phyloP scores from a whole-genome alignment of 176 grass and related monocot species.

The Tillandsia leiboldiana region DNA sequence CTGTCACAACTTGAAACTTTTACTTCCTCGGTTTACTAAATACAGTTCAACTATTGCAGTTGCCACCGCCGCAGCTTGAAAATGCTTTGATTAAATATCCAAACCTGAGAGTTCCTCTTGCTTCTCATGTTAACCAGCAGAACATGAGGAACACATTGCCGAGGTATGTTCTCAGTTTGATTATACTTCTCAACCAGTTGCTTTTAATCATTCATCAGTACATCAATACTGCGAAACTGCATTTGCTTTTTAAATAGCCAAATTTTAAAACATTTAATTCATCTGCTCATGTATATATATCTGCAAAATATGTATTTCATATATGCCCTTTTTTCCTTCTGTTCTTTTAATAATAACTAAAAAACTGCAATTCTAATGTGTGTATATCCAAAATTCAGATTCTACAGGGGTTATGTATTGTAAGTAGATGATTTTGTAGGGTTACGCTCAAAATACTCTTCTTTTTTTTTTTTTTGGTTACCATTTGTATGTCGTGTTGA shows the following conservation, averaged over 20 bases:
- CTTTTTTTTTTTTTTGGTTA: too few relatives aligned
- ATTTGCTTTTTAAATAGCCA: background rate
- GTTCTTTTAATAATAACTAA: too few relatives aligned
- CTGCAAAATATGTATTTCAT: too few relatives aligned
- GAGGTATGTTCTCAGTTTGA: conserved; percentile 30
- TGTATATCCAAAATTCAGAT: too few relatives aligned
- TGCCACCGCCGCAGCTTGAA: conserved; percentile 71
- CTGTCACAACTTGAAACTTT: background rate
- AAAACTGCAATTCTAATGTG: too few relatives aligned
- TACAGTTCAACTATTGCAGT: conserved; percentile 32
- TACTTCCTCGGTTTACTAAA: background rate
- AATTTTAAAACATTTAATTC: too few relatives aligned
- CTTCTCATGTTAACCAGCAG: conserved; percentile 59
- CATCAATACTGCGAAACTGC: conserved; percentile 1
- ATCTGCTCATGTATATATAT: too few relatives aligned
- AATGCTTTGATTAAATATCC: conserved; percentile 50
- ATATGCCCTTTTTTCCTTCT: too few relatives aligned
- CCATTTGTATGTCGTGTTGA: too few relatives aligned
- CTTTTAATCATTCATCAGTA: background rate
- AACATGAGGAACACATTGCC: conserved; percentile 54
- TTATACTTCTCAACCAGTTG: background rate
- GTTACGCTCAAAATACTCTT: too few relatives aligned
- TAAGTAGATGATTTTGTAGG: too few relatives aligned
- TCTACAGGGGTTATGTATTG: too few relatives aligned
- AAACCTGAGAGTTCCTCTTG: conserved; percentile 51